Base-by-base conservation (phyloP, 495 filamentous ascomycete species). In the Baudoinia panamericana region DNA sequence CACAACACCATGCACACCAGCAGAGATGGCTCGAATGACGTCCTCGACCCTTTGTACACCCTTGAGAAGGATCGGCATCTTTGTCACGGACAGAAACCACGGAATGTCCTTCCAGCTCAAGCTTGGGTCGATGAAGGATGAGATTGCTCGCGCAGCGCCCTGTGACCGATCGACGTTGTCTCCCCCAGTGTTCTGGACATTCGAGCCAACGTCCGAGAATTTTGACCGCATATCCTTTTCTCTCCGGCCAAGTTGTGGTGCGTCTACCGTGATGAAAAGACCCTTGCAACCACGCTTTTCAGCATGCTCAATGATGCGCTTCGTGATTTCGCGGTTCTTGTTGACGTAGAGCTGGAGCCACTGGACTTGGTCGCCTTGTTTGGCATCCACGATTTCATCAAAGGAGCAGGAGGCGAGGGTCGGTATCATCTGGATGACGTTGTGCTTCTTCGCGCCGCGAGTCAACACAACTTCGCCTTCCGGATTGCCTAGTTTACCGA, bases 341-440 rank as follows among this genome's bases (percentile, higher is more conserved):
- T 99, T 99, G 41, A 99, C 90, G 65, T 99, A 99, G 0, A 99
- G 72, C 62, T 99, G 90, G 34, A 99, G 66, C 92, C 92, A 96
- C 61, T 95, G 90, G 1, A 85, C 76, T 56, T 96, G 90, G 41
- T 77, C 79, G 9, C 71, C 82, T 46, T 73, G 64, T 27, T 70
- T 71, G 21, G 87, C 90, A 56, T 94, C 92, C 46, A 88, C 64
- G 38, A 97, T 93, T 61, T 97, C 92, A 63, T 96, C 90, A 55
- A 97, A 96, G 13, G 84, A 84, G 64, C 92, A 96, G 15, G 84
- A 93, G 7, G 92, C 92, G n/a, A 97, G 70, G 5, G 90, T 97
- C 2, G 90, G 90, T 40, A 97, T 96, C 87, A 93, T 93, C 61
- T 95, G 87, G 39, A 93, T 65, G 19, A 93, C 80, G 55, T 87